Evolutionary conservation across 1,284 basidiomycete genomes (phyloP), one percentile per base, ranked within the genome.

Genomic region (Naganishia sp.): DNA sequence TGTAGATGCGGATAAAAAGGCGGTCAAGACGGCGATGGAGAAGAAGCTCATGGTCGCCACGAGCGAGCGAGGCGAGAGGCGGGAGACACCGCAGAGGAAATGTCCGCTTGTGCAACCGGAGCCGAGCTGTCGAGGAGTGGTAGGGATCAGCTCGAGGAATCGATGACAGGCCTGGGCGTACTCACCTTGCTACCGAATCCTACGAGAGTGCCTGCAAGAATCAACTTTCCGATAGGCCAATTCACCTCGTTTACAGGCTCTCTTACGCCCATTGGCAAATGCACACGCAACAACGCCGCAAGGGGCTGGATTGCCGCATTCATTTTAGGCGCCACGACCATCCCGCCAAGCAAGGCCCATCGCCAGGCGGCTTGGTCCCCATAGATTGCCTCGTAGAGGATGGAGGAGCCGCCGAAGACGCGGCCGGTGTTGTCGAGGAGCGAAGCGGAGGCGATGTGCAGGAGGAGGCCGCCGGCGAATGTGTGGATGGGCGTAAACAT

Each of bases 21-120:
- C 71, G 1, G 74, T 75, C 32, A 84, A 66, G 23, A 82, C 80
- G 6, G 82, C 86, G 6, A 84, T 83, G 41, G 77, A 65, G 73
- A 85, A 85, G 75, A 88, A 88, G 6, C 81, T 82, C 6, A 79
- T 77, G 4, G 86, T 88, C 5, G 84, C 83, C 39, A 76, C 56
- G 43, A 81, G 51, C 7, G 76, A 86, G 81, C 87, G 82, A 42
- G 77, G 69, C 23, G 87, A 88, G 61, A 87, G 80, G 35, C 85
- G 83, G 23, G 87, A 85, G 31, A 87, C 71, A 42, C 88, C 88
- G 69, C 83, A 84, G 56, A 89, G 82, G 83, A 89, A 87, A 78
- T 89, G 88, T 55, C 87, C 88, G 70, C 67, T 72, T 1, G 73
- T 74, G 46, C 74, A 75, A 6, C 74, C 74, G 28, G 72, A 75